Conservation (phyloP, 106 monocot genomes). For the Posidonia australis region DNA sequence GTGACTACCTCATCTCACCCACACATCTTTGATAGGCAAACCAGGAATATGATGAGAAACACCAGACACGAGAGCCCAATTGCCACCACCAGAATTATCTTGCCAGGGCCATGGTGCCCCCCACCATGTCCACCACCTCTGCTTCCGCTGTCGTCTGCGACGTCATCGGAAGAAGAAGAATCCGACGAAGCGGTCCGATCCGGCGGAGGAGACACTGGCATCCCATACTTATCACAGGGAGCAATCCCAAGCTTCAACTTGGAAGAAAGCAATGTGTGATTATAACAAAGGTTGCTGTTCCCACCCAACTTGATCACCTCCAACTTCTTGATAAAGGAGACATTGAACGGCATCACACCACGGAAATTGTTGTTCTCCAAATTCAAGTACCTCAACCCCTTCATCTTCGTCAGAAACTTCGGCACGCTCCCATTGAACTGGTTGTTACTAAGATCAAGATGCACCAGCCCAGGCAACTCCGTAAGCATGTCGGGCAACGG, state of each 20-base stretch:
- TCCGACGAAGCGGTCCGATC: slow-evolving; percentile 17
- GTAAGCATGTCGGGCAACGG: slow-evolving; percentile 42
- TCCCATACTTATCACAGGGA: slow-evolving; percentile 56
- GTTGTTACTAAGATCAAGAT: slow-evolving; percentile 74
- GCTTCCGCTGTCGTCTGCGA: slow-evolving; percentile 2
- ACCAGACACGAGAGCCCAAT: slow-evolving; percentile 60
- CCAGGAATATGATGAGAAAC: slow-evolving; percentile 52
- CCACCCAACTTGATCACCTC: slow-evolving; percentile 56
- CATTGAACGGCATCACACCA: slow-evolving; percentile 69
- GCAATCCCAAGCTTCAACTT: slow-evolving; percentile 80
- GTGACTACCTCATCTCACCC: slow-evolving; percentile 23
- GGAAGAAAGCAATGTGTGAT: slow-evolving; percentile 40
- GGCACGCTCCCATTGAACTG: slow-evolving; percentile 74
- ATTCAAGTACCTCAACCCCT: slow-evolving; percentile 38
- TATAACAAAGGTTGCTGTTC: slow-evolving; percentile 75
- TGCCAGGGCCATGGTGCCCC: slow-evolving; percentile 49
- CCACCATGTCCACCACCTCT: slow-evolving; percentile 8
- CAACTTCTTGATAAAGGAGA: slow-evolving; percentile 45
- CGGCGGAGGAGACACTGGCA: slow-evolving; percentile 55
- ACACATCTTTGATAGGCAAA: slow-evolving; percentile 60
- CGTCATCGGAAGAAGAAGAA: slow-evolving; percentile 23
- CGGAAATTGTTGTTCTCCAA: slow-evolving; percentile 69
- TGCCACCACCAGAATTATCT: slow-evolving; percentile 55
- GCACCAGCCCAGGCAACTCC: slow-evolving; percentile 38
- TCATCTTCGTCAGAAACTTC: slow-evolving; percentile 42